Conservation (phyloP, 305 asterid species). For the Fraxinus dipetala region DNA sequence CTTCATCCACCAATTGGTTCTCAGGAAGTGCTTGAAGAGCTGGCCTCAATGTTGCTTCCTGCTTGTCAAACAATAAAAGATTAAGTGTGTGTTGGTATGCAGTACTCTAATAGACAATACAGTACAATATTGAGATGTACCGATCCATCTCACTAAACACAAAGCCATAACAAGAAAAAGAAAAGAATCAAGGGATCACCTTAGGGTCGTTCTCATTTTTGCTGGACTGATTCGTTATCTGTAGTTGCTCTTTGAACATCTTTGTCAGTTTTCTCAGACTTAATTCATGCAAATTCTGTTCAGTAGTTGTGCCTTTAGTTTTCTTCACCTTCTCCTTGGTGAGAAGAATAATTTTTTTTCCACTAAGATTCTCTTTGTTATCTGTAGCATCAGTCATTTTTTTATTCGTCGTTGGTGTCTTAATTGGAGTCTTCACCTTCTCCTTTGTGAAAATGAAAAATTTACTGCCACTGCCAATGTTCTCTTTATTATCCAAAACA, state of each 20-base stretch:
- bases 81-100: not conserved
- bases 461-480: constrained; percentile 29
- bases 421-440: constrained; percentile 33
- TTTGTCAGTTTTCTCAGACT: constrained; percentile 43
- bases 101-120: not conserved
- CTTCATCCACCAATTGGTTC: constrained; percentile 23
- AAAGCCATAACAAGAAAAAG: constrained; percentile 1
- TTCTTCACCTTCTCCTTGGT: constrained; percentile 25
- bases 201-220: constrained; percentile 24
- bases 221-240: constrained; percentile 20
- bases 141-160: not conserved
- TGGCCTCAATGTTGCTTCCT: constrained; percentile 24
- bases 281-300: constrained; percentile 6
- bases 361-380: constrained; percentile 51
- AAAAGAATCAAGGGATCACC: constrained; percentile 15
- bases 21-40: constrained; percentile 42
- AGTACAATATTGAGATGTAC: not conserved
- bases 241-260: constrained; percentile 33
- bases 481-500: constrained; percentile 41
- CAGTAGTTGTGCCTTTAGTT: not conserved
- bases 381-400: constrained; percentile 26
- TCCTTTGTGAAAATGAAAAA: constrained; percentile 24
- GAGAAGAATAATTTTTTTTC: constrained; percentile 19
- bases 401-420: constrained; percentile 20
- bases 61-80: not conserved